Evolutionary conservation across 2,329 filamentous ascomycete genomes (phyloP), one percentile per base, ranked within the genome.

Genomic region (Talaromyces sp.): DNA sequence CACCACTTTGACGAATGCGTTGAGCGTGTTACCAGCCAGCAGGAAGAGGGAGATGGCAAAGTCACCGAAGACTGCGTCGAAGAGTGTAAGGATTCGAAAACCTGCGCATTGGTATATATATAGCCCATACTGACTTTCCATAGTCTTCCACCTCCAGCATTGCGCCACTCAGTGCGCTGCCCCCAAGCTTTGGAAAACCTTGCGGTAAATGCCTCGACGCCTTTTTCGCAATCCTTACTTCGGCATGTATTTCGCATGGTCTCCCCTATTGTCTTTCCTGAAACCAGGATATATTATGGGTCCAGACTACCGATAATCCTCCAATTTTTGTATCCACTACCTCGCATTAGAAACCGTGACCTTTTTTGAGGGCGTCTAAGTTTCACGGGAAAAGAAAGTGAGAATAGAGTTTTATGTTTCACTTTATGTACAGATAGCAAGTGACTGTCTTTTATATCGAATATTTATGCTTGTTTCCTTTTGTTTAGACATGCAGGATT

Each of bases 1-100:
- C 94, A 98, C 85, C 95, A 99, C 86, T 98, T 90, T 78, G 94
- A 98, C 69, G 92, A 97, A 82, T 99, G 95, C 79, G 92, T 94
- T 71, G 93, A 96, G 86, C 92, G 95, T 72, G 95, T 99, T 70
- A 91, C 88, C 64, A 79, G 68, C 72, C 79, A 84, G 75, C 76
- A 83, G 70, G 87, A 92, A 73, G 86, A 89, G 70, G 85, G 89
- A 67, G 87, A 89, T 70, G 83, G 85, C 79, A 87, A 88, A 80
- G 88, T 88, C 71, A 87, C 90, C 73, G 95, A 99, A 86, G 93
- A 98, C 83, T 99, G 95, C 74, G 92, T 98, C 69, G 95, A 99
- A 85, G 95, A 99, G 85, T 99, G 95, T 98, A 89, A 81, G 93
- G 9, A 30, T 16, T 28, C 12, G 30, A 30, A n/a, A 23, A 4